Conservation (phyloP, 2,329 filamentous ascomycete species). For the Monilinia fructicola region DNA sequence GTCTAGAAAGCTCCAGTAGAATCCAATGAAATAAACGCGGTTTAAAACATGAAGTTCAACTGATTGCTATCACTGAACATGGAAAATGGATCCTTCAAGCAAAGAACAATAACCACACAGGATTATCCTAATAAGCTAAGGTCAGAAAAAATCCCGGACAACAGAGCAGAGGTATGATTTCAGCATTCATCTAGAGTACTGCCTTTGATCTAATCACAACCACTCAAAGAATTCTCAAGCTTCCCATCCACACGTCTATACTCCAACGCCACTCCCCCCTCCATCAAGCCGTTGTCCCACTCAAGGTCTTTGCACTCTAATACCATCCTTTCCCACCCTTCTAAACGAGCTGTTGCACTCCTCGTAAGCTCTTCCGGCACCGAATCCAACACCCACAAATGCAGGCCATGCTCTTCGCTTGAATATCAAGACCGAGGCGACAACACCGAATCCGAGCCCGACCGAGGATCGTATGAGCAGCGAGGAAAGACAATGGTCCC, state of each 20-base stretch:
- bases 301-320: constrained; percentile 38
- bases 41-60: not conserved
- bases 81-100: not conserved
- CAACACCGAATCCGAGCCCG: constrained; percentile 93
- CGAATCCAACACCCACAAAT: constrained; percentile 91
- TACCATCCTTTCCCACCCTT: constrained; percentile 37
- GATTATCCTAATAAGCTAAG: not conserved
- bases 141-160: not conserved
- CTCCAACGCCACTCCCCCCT: constrained; percentile 11
- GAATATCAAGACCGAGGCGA: constrained; percentile 98
- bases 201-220: constrained; percentile 35
- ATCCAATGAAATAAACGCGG: not conserved
- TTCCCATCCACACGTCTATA: constrained; percentile 19
- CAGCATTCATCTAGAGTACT: constrained; percentile 9
- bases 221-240: constrained; percentile 13
- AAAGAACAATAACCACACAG: not conserved
- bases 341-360: constrained; percentile 71
- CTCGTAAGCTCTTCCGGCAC: constrained; percentile 94
- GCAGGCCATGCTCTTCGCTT: constrained; percentile 97
- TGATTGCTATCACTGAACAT: not conserved
- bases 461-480: constrained; percentile 95
- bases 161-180: not conserved
- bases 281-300: constrained; percentile 24
- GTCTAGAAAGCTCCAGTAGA: not conserved
- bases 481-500: constrained; percentile 98